Evolutionary conservation across 495 filamentous ascomycete species (phyloP).

Genomic region (Hamigera avellanea): DNA sequence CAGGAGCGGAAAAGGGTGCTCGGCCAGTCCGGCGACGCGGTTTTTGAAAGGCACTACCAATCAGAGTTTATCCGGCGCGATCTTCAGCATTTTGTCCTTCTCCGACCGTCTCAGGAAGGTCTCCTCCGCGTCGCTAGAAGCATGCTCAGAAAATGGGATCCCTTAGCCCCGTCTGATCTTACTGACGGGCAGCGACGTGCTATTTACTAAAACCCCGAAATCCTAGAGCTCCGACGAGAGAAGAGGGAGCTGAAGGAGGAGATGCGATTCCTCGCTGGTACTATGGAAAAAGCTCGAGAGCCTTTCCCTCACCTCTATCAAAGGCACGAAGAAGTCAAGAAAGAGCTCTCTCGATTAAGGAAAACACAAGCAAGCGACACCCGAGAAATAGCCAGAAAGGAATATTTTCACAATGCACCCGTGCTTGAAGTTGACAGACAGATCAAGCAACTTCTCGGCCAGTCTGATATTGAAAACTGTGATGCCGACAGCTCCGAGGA

Average conservation of each 20-base stretch:
- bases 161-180: slow-evolving; percentile 12
- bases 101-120: slow-evolving; percentile 13
- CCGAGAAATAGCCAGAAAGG: slow-evolving; percentile 15
- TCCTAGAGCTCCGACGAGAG: slow-evolving; percentile 15
- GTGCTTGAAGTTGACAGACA: slow-evolving; percentile 16
- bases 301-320: slow-evolving; percentile 16
- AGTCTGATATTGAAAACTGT: slow-evolving; percentile 6
- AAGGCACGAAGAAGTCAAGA: slow-evolving; percentile 12
- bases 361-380: slow-evolving; percentile 13
- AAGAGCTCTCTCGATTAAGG: slow-evolving; percentile 13
- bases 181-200: slow-evolving; percentile 11
- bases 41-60: slow-evolving; percentile 22
- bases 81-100: slow-evolving; percentile 17
- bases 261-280: slow-evolving; percentile 18
- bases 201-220: slow-evolving; percentile 13
- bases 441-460: slow-evolving; percentile 16
- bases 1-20: slow-evolving; percentile 20
- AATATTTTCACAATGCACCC: slow-evolving; percentile 16
- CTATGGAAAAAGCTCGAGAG: slow-evolving; percentile 10
- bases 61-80: slow-evolving; percentile 16
- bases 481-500: slow-evolving; percentile 9
- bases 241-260: slow-evolving; percentile 20
- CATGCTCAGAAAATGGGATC: slow-evolving; percentile 18
- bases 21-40: slow-evolving; percentile 13
- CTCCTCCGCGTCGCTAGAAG: slow-evolving; percentile 9